Percentiles rank a stretch among this genome's conserved stretches.
Conservation (phyloP, 192 early-diverging fungal species). For the Pilobolus umbonatus region DNA sequence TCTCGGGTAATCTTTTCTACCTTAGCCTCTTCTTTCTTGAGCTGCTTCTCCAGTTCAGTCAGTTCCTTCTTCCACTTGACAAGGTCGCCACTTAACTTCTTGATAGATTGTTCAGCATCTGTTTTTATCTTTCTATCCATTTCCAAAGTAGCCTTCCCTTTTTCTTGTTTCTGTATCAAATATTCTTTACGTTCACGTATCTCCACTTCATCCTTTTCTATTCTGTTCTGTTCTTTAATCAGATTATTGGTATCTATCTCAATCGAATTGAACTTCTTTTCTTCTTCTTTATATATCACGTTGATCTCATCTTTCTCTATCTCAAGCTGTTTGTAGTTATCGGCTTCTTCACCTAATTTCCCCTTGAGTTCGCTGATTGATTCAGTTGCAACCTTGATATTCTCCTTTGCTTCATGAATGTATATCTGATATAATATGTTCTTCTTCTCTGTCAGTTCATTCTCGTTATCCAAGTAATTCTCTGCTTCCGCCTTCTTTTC, state of each 20-base stretch:
- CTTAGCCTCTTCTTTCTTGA: conserved; percentile 60
- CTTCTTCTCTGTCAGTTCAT: conserved; percentile 66
- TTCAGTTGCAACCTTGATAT: conserved; percentile 40
- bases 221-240: conserved; percentile 57
- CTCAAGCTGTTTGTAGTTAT: conserved; percentile 55
- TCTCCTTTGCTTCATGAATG: conserved; percentile 55
- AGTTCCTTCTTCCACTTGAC: conserved; percentile 53
- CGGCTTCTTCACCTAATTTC: conserved; percentile 55
- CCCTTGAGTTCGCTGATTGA: conserved; percentile 46
- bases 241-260: conserved; percentile 44
- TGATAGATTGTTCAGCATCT: conserved; percentile 62
- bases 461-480: conserved; percentile 74
- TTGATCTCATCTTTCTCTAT: conserved; percentile 62
- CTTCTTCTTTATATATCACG: conserved; percentile 45
- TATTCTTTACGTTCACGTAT: conserved; percentile 84
- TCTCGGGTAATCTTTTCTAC: conserved; percentile 77
- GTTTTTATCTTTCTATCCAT: conserved; percentile 52
- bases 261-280: conserved; percentile 58
- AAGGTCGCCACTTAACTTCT: conserved; percentile 64
- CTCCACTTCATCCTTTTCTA: conserved; percentile 80
- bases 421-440: conserved; percentile 74
- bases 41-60: conserved; percentile 53
- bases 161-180: conserved; percentile 73
- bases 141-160: conserved; percentile 63
- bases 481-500: conserved; percentile 78